phyloP scores from a whole-genome alignment of 768 basidiomycete species.

The Suillus lakei region DNA sequence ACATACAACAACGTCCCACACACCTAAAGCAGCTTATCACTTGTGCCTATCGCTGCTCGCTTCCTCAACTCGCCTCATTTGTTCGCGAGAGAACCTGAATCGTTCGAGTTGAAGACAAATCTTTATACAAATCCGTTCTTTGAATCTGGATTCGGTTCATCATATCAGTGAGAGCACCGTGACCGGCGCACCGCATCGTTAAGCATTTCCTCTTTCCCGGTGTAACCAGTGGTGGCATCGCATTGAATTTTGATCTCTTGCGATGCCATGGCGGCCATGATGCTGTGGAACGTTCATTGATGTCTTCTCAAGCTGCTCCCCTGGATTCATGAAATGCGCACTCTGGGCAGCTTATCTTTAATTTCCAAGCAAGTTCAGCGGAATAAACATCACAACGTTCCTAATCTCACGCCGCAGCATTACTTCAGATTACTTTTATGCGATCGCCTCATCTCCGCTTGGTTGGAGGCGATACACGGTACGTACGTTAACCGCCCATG shows the following conservation, averaged over 20 bases:
- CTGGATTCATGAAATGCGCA: background rate
- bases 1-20: background rate
- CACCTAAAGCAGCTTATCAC: background rate
- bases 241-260: background rate
- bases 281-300: background rate
- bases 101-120: background rate
- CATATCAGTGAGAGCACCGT: background rate
- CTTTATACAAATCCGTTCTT: background rate
- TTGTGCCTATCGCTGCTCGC: conserved; percentile 6
- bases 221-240: background rate
- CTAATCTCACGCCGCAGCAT: background rate
- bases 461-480: background rate
- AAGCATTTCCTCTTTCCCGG: background rate
- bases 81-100: background rate
- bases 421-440: background rate
- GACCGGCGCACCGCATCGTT: background rate
- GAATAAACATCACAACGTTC: background rate
- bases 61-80: conserved; percentile 1
- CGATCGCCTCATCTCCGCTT: background rate
- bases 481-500: background rate
- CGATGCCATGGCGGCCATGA: background rate
- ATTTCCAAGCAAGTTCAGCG: background rate
- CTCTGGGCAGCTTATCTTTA: background rate
- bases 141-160: background rate
- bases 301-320: background rate